Evolutionary conservation across 1,284 basidiomycete genomes (phyloP), one percentile per base, ranked within the genome.

Genomic region (Ceratobasidium sp.): DNA sequence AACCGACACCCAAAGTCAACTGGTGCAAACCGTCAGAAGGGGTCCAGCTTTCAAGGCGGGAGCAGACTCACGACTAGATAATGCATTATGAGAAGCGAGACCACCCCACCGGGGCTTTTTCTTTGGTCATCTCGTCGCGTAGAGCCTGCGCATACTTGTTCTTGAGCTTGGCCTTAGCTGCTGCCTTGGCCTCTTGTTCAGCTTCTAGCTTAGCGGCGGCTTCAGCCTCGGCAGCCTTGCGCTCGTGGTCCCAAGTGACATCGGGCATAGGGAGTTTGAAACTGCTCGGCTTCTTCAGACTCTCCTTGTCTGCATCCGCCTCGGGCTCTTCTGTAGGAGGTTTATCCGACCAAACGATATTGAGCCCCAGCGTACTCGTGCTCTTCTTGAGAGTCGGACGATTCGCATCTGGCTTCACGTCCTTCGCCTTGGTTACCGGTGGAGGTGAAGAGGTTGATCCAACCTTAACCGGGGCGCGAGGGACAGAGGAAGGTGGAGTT

Each of bases 261-360:
- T 67, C 64, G 23, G 64, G 64, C 64, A 67, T 67, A 55, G 64
- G 64, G 26, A 67, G 35, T 50, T 67, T 67, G 50, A 67, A 67
- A 28, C 46, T 67, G 26, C 28, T n/a, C 49, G 21, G 28, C 46
- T 46, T 50, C 35, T 67, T 55, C 64, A 55, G n/a, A 21, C 35
- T 28, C 38, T 35, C 64, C 21, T 8, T 43, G 26, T 64, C 62
- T 21, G 30, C 23, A 9, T 58, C 55, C 16, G 32, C n/a, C 64
- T 67, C 21, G 30, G 64, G 64, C n/a, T 67, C 64, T 50, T 67
- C 64, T n/a, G 32, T 67, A 6, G 41, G 47, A 7, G 64, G 64
- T 18, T 67, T 67, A 23, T 67, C 64, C 64, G 64, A 67, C 64
- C 64, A 67, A 13, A 67, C 64, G 21, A 67, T 67, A 35, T 67